Evolutionary conservation across 805 yeast genomes (phyloP).

Genomic region (Wickerhamiella siamensis): DNA sequence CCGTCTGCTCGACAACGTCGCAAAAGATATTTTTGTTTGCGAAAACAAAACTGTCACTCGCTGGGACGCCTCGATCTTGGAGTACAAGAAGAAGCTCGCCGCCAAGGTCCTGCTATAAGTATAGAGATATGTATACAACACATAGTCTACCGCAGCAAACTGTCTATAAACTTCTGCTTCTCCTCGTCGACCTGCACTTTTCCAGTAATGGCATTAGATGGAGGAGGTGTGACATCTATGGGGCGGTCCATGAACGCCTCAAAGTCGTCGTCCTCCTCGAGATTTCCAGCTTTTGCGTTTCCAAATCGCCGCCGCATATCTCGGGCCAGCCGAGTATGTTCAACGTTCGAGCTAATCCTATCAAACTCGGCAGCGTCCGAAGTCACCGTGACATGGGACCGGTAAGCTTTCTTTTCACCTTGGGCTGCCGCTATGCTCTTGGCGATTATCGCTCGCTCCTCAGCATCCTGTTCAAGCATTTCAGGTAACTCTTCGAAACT

Average conservation of each 20-base stretch:
- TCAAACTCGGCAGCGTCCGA: slow-evolving; percentile 3
- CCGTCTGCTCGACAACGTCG: slow-evolving; percentile 93
- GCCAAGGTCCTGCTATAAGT: slow-evolving; percentile 39
- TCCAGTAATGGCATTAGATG: not conserved
- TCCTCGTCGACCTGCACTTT: slow-evolving; percentile 3
- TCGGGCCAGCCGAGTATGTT: slow-evolving; percentile 1
- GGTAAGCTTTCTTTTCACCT: not conserved
- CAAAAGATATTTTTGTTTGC: slow-evolving; percentile 92
- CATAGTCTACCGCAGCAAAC: slow-evolving; percentile 4
- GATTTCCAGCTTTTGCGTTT: slow-evolving; percentile 1
- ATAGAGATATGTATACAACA: not conserved
- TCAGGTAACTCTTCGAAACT: not conserved
- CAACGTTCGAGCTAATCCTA: slow-evolving; percentile 1
- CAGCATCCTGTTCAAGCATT: slow-evolving; percentile 1
- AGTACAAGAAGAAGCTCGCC: slow-evolving; percentile 90
- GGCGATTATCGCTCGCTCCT: slow-evolving; percentile 3
- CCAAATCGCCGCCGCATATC: slow-evolving; percentile 6
- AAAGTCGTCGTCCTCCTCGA: slow-evolving; percentile 16
- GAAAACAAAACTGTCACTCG: slow-evolving; percentile 90
- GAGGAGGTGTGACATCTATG: not conserved
- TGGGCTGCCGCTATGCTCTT: slow-evolving; percentile 5
- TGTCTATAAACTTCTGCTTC: slow-evolving; percentile 10
- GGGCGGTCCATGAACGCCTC: slow-evolving; percentile 16
- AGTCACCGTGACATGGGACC: not conserved
- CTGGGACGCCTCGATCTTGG: slow-evolving; percentile 88